Base-by-base conservation (phyloP, 768 basidiomycete genomes). In the Tricholoma bakamatsutake region DNA sequence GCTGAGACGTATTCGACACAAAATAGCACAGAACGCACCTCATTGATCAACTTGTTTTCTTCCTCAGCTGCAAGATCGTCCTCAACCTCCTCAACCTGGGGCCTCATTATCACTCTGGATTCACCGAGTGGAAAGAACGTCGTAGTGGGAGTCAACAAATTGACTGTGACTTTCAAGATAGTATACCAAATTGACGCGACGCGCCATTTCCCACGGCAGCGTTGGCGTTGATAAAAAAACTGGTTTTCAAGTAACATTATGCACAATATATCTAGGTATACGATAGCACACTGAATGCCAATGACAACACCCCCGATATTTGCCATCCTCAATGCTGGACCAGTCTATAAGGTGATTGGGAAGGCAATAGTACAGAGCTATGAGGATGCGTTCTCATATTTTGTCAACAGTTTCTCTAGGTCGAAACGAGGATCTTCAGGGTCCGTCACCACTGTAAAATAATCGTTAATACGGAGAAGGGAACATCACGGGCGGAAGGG, bases 391-490 rank as follows among this genome's bases (percentile, higher is more conserved):
- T 79, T 83, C 72, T 90, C 90, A 80, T 84, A 85, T 67, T 84
- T 82, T 43, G 79, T 77, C 68, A 91, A 66, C 57, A 97, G 74
- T 73, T 93, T 93, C 80, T 98, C 96, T 69, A 98, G 78, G 79
- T 98, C 94, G 73, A 98, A 99, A 61, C 82, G 84, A 52, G 96
- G 93, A 73, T 98, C 87, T 64, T 98, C 96, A 40, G 94, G 91
- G 78, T 99, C 85, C 61, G 93, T 88, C 61, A 97, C 77, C 62
- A 96, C 94, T 95, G 71, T 37, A 53, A 46, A 53, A 59, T 34
- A 35, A 27, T 34, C 7, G 56, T 64, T 37, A 62, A 61, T 39
- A 55, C 48, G 18, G 13, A 52, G 48, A 50, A 49, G 33, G 51
- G 42, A 43, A 56, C 21, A 51, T 24, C 35, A 11, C 37, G 18